Base-by-base conservation (phyloP, 768 basidiomycete genomes). In the Pleurotus platypus region DNA sequence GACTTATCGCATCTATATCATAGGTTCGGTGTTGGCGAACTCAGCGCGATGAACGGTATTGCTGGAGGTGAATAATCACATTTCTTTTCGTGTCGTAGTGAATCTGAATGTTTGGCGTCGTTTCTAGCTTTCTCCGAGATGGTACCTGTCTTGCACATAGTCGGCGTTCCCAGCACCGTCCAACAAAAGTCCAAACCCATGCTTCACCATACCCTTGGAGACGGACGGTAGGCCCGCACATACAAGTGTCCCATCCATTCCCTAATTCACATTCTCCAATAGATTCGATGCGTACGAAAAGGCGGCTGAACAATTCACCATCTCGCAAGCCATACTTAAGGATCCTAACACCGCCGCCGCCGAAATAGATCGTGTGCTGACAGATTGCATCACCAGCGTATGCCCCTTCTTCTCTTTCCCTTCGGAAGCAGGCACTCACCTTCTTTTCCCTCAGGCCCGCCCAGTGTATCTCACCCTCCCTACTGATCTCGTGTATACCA, bases 1-100 rank as follows among this genome's bases (percentile, higher is more conserved):
- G 3, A 42, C 39, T 37, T 30, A 26, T 20, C 61, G 18, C 57
- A 39, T 11, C 48, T 16, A 37, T 46, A 16, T 1, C 16, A 4
- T 54, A 89, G 87, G 2, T 96, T 94, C 61, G 94, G 94, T 55
- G 94, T 97, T n/a, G 94, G 94, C 13, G 94, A 97, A 68, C 73
- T 96, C 45, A 90, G 87, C 40, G 93, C 94, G 3, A 85, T 89
- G 37, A 92, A 92, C 63, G 90, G 90, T 42, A 83, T 94, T 59
- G 91, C 89, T 26, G 88, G 88, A 63, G 83, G 87, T 82, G 42
- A 45, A 45, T 45, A 45, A 16, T 60, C 5, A 0, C 16, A 45
- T 39, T n/a, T 3, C 5, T 8, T 46, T 15, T 7, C 46, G 37
- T 35, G 1, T 35, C 40, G 3, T 11, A 7, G 11, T 22, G 6